These are phyloP conservation scores for Lepidium didymum DNA, from an alignment of 345 rosid species.

Conservation along the genomic window DNA sequence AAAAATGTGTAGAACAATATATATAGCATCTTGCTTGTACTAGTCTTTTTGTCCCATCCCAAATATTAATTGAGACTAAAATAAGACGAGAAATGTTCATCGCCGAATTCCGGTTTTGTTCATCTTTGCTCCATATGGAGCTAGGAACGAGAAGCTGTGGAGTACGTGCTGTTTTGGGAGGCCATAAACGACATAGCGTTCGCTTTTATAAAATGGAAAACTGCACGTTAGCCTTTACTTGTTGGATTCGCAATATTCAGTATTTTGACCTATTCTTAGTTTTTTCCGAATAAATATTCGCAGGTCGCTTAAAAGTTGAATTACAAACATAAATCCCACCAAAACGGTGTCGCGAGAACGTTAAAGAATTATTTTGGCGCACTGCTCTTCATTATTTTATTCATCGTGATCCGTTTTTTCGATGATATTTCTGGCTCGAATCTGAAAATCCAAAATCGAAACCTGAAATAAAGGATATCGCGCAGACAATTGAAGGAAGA, in stretches of 20 bases:
- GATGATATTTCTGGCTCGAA: constrained; percentile 33
- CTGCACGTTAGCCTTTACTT: not conserved
- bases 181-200: constrained; percentile 11
- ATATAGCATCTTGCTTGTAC: not conserved
- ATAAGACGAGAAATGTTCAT: too few relatives aligned
- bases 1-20: not conserved
- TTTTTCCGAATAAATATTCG: not conserved
- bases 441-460: not conserved
- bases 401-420: constrained; percentile 28
- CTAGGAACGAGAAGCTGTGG: not conserved
- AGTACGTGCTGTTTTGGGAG: constrained; percentile 8
- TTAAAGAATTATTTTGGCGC: constrained; percentile 11
- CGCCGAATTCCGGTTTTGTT: not conserved
- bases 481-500: not conserved
- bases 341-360: constrained; percentile 25
- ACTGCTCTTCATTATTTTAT: constrained; percentile 18
- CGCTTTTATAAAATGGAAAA: not conserved
- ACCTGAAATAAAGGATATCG: not conserved
- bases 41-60: not conserved
- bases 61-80: not conserved
- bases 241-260: not conserved
- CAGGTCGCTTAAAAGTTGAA: constrained; percentile 12
- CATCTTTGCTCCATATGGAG: not conserved
- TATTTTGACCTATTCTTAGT: not conserved
- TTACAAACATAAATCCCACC: constrained; percentile 12